phyloP scores from a whole-genome alignment of 1,284 basidiomycete genomes.

The Wolfiporia cocos region DNA sequence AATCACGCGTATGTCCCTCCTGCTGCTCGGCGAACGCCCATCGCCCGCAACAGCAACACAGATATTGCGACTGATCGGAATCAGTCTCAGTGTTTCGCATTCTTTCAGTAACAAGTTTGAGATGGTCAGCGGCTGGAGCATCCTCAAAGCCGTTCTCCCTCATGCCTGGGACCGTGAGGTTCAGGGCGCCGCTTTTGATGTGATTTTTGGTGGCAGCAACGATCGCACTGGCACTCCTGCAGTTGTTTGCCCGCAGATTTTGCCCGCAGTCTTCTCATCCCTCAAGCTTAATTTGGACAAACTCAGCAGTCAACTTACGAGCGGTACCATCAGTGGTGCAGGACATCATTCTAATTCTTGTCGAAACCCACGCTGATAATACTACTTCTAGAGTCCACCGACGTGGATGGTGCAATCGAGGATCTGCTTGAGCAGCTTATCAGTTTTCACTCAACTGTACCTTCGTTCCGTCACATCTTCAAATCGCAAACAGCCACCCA shows the following conservation, averaged over 20 bases:
- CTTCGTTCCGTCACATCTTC: slow-evolving; percentile 65
- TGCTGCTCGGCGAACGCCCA: slow-evolving; percentile 68
- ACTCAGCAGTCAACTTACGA: slow-evolving; percentile 23
- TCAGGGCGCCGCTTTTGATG: slow-evolving; percentile 58
- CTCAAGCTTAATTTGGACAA: slow-evolving; percentile 37
- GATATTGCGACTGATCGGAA: slow-evolving; percentile 52
- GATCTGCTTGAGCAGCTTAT: slow-evolving; percentile 61
- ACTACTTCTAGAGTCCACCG: slow-evolving; percentile 3
- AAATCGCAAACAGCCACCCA: slow-evolving; percentile 62
- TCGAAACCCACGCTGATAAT: not conserved
- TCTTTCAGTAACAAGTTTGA: slow-evolving; percentile 72
- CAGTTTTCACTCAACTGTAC: slow-evolving; percentile 51
- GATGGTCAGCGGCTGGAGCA: slow-evolving; percentile 69
- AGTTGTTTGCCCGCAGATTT: slow-evolving; percentile 56
- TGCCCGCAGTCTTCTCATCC: slow-evolving; percentile 62
- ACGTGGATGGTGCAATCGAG: slow-evolving; percentile 43
- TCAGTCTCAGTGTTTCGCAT: slow-evolving; percentile 45
- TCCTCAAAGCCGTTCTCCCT: slow-evolving; percentile 60
- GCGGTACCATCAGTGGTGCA: slow-evolving; percentile 9
- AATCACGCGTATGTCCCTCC: slow-evolving; percentile 63
- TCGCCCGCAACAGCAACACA: slow-evolving; percentile 51
- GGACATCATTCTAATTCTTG: not conserved
- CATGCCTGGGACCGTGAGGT: slow-evolving; percentile 58
- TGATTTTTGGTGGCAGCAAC: slow-evolving; percentile 46
- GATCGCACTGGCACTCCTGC: slow-evolving; percentile 18